Conservation (phyloP, 2,329 filamentous ascomycete genomes). For the Mariannaea elegans region DNA sequence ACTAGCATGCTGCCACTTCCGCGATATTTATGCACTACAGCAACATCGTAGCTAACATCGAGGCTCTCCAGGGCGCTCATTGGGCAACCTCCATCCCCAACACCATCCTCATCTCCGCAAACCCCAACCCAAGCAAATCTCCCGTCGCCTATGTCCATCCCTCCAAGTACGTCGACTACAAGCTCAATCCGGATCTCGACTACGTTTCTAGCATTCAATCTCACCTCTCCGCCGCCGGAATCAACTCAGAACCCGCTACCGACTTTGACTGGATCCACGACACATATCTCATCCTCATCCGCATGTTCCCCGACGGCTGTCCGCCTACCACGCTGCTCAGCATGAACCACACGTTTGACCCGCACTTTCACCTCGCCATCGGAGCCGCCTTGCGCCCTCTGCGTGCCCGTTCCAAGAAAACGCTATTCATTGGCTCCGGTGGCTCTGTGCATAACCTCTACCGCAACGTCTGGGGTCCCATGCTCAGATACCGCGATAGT, state of each 20-base stretch:
- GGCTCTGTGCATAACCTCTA: slow-evolving; percentile 77
- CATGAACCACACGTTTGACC: slow-evolving; percentile 36
- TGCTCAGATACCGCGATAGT: slow-evolving; percentile 61
- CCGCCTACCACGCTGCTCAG: slow-evolving; percentile 65
- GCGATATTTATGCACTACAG: too few relatives aligned
- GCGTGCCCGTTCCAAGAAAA: slow-evolving; percentile 10
- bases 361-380: slow-evolving; percentile 36
- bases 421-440: slow-evolving; percentile 66
- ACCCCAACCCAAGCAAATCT: slow-evolving; percentile 66
- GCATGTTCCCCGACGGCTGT: slow-evolving; percentile 73
- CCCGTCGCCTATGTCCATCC: slow-evolving; percentile 75
- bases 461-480: slow-evolving; percentile 71
- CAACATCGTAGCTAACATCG: neutral
- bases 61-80: slow-evolving; percentile 64
- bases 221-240: slow-evolving; percentile 10
- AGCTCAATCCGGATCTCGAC: slow-evolving; percentile 66
- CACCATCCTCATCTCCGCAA: slow-evolving; percentile 66
- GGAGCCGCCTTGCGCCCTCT: slow-evolving; percentile 26
- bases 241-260: slow-evolving; percentile 25
- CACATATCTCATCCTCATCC: slow-evolving; percentile 72
- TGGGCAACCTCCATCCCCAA: slow-evolving; percentile 63
- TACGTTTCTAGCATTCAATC: slow-evolving; percentile 12
- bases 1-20: too few relatives aligned
- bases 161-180: slow-evolving; percentile 70
- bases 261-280: slow-evolving; percentile 78